A percentile compares a stretch with the other conserved stretches of the same genome.
phyloP scores from a whole-genome alignment of 208 protist species.

The Acanthamoeba polyphaga region DNA sequence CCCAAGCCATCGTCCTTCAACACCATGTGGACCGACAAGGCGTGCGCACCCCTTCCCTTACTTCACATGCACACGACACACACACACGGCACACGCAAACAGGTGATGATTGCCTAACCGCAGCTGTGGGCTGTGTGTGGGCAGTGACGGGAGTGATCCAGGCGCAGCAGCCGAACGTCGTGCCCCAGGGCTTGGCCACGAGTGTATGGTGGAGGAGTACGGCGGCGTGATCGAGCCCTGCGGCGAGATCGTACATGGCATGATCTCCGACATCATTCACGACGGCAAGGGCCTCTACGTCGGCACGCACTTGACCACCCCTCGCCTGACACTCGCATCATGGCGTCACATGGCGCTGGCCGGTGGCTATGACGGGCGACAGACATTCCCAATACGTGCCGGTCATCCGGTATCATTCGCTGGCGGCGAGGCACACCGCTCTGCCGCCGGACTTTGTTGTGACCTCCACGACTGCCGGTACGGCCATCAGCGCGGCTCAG shows the following conservation, averaged over 20 bases:
- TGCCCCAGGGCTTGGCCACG: constrained; percentile 74
- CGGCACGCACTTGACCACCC: neutral
- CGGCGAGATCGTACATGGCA: constrained; percentile 86
- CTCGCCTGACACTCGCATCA: neutral
- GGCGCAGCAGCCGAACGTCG: neutral
- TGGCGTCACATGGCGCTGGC: no score
- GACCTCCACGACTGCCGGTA: constrained; percentile 66
- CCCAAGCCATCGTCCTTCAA: neutral
- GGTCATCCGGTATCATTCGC: constrained; percentile 86
- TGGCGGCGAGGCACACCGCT: constrained; percentile 64
- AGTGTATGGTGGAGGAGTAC: constrained; percentile 82
- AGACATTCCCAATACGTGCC: constrained; percentile 76
- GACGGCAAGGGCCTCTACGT: constrained; percentile 80
- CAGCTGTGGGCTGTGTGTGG: neutral
- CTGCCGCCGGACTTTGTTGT: constrained; percentile 76
- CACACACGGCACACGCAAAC: neutral
- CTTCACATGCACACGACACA: neutral
- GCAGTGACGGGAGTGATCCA: constrained; percentile 12
- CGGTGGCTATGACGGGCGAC: neutral
- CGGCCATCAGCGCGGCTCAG: neutral
- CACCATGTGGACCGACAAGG: neutral
- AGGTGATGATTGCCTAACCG: neutral
- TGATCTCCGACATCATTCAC: constrained; percentile 80
- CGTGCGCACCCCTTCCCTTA: neutral
- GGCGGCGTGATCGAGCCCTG: constrained; percentile 78